Percentiles rank a stretch among this genome's conserved stretches.
Conservation (phyloP, 352 stramenopile species). For the Phytophthora melonis region DNA sequence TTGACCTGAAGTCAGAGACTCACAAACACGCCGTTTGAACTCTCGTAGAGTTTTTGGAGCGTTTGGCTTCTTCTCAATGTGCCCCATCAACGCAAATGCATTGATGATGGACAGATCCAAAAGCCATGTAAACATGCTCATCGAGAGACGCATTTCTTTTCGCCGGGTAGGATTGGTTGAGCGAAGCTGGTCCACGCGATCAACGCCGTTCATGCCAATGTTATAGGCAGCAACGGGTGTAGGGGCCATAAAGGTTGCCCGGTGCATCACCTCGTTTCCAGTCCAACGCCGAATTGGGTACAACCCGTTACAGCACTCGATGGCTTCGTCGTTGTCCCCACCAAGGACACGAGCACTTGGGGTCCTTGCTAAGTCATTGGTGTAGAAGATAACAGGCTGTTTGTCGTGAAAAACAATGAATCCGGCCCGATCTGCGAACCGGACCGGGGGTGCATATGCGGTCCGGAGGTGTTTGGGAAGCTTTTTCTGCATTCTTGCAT, state of each 20-base stretch:
- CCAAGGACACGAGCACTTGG: too few relatives aligned
- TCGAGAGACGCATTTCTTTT: slow-evolving; percentile 3
- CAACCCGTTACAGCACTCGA: too few relatives aligned
- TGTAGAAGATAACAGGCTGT: too few relatives aligned
- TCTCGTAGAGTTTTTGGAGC: too few relatives aligned
- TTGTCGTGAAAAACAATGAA: background rate
- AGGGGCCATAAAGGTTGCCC: too few relatives aligned
- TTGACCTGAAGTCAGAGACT: too few relatives aligned
- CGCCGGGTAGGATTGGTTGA: slow-evolving; percentile 10
- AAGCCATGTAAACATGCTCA: slow-evolving; percentile 14
- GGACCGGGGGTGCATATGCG: background rate
- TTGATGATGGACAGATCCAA: slow-evolving; percentile 9
- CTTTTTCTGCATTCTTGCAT: background rate
- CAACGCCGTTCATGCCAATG: slow-evolving; percentile 14
- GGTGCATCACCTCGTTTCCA: too few relatives aligned
- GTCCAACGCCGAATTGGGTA: too few relatives aligned
- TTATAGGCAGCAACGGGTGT: slow-evolving; percentile 5
- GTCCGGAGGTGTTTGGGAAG: background rate
- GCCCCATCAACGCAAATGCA: background rate
- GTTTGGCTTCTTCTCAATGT: too few relatives aligned
- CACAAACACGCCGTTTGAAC: too few relatives aligned
- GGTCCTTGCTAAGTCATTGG: too few relatives aligned
- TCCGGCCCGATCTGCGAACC: background rate
- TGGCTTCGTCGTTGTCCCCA: too few relatives aligned
- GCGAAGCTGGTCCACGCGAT: slow-evolving; percentile 13